These are phyloP conservation scores for Pezicula neosporulosa DNA, from an alignment of 2,329 filamentous ascomycete genomes.

Conservation along the genomic window DNA sequence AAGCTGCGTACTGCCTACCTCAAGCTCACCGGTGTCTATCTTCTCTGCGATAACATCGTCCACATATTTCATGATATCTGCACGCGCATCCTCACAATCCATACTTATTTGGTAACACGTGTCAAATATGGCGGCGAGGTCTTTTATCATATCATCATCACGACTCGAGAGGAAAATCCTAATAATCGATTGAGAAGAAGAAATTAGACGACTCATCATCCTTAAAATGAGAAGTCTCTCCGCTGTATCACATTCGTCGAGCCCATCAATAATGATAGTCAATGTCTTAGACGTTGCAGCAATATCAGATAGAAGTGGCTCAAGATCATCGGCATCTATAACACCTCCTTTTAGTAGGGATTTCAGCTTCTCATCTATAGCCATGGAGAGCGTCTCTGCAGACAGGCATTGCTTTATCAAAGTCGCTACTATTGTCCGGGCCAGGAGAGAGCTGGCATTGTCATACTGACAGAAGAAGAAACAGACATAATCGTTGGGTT, in stretches of 20 bases:
- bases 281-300: no score
- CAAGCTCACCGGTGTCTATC: not conserved
- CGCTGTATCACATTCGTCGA: conserved; percentile 29
- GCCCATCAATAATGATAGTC: conserved; percentile 28
- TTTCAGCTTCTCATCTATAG: no score
- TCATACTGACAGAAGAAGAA: no score
- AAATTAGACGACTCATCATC: conserved; percentile 6
- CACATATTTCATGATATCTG: not conserved
- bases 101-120: not conserved
- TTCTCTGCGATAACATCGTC: not conserved
- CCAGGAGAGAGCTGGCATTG: no score
- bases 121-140: not conserved
- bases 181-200: conserved; percentile 5
- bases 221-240: conserved; percentile 19
- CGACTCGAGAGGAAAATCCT: conserved; percentile 23
- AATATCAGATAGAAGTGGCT: no score
- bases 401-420: no score
- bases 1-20: conserved; percentile 3
- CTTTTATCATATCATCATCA: conserved; percentile 11
- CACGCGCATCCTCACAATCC: not conserved
- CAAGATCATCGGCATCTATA: no score
- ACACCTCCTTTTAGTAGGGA: no score
- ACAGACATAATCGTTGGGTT: no score
- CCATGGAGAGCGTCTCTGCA: no score
- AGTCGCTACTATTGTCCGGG: no score